Conservation (phyloP, 202 grass and related monocot genomes). For the Carex arenaria region DNA sequence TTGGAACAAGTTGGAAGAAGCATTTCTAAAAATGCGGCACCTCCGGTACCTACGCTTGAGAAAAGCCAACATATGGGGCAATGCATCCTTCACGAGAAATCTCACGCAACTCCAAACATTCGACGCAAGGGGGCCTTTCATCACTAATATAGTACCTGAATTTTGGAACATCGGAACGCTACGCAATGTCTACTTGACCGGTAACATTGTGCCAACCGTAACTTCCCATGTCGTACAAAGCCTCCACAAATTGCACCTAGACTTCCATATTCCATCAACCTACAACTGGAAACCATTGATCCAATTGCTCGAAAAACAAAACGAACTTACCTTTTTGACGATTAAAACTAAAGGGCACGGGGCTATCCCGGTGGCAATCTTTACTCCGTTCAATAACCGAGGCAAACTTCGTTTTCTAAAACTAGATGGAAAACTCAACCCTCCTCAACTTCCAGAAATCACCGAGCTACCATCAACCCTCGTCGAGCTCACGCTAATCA, state of each 20-base stretch:
- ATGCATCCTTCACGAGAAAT: constrained; percentile 21
- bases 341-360: neutral
- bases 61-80: constrained; percentile 16
- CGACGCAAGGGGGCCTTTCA: constrained; percentile 13
- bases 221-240: neutral
- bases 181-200: constrained; percentile 18
- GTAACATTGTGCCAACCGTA: constrained; percentile 10
- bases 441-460: neutral
- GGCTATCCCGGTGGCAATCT: constrained; percentile 7
- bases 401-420: constrained; percentile 6
- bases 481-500: constrained; percentile 7
- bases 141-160: constrained; percentile 5
- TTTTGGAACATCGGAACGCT: constrained; percentile 20
- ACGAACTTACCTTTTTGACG: constrained; percentile 1
- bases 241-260: constrained; percentile 15
- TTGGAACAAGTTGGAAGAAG: constrained; percentile 23
- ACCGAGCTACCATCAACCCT: neutral
- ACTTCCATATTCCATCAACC: constrained; percentile 9
- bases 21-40: constrained; percentile 22
- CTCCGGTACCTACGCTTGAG: constrained; percentile 8
- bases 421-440: constrained; percentile 4
- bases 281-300: constrained; percentile 19
- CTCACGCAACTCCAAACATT: constrained; percentile 20
- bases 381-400: neutral
- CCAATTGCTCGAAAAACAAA: constrained; percentile 16